Conservation (phyloP, 306 rosid species). For the Trifolium repens region DNA sequence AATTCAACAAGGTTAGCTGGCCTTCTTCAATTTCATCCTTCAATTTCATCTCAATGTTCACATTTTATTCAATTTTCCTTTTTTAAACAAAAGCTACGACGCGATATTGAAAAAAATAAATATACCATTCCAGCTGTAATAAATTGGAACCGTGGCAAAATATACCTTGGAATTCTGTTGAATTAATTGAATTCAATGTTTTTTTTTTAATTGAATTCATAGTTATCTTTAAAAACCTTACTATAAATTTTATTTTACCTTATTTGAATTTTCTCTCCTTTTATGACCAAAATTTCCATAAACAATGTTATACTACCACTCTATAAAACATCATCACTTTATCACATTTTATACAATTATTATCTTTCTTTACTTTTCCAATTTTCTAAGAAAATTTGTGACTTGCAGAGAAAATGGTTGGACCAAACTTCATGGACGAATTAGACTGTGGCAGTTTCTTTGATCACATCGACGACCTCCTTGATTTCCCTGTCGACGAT, state of each 20-base stretch:
- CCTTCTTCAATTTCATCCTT: conserved; percentile 16
- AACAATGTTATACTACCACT: not conserved
- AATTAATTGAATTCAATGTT: not conserved
- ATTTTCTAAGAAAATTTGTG: no score
- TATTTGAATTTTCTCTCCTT: no score
- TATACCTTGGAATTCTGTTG: no score
- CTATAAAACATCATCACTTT: not conserved
- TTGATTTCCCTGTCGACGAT: conserved; percentile 74
- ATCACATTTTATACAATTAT: no score
- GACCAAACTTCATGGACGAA: conserved; percentile 73
- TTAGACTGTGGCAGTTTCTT: conserved; percentile 91
- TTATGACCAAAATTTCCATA: conserved; percentile 23
- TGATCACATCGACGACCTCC: conserved; percentile 92
- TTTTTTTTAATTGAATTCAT: conserved; percentile 9
- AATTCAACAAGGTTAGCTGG: conserved; percentile 39
- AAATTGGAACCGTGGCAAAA: conserved; percentile 11
- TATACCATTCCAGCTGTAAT: not conserved
- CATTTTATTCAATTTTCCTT: not conserved
- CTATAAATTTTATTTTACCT: not conserved
- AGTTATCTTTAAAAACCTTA: conserved; percentile 15
- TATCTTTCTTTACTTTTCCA: no score
- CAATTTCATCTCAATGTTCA: conserved; percentile 5
- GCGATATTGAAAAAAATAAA: not conserved
- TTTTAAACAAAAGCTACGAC: not conserved
- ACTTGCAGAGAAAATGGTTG: conserved; percentile 60